Conservation (phyloP, 2,329 filamentous ascomycete genomes). For the Berkeleyomyces rouxiae region DNA sequence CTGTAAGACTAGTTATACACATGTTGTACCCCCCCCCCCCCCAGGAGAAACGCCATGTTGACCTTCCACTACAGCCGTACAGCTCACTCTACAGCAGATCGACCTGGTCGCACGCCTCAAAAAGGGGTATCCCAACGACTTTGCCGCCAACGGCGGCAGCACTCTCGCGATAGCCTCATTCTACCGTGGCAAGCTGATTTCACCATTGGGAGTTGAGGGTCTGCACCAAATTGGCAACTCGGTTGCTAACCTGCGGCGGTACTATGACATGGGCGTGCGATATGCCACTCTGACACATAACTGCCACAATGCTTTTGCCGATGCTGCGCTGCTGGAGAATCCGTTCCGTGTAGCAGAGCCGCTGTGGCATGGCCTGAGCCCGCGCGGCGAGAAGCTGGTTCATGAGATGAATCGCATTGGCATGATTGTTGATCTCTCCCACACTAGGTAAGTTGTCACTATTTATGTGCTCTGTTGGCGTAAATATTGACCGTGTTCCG, state of each 20-base stretch:
- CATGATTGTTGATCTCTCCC: constrained; percentile 82
- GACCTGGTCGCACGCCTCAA: constrained; percentile 53
- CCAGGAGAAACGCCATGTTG: neutral
- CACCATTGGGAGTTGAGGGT: constrained; percentile 68
- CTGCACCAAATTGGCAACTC: constrained; percentile 89
- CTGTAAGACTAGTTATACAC: constrained; percentile 28
- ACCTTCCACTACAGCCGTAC: constrained; percentile 31
- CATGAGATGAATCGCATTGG: constrained; percentile 87
- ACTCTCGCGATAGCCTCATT: constrained; percentile 46
- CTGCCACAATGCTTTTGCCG: constrained; percentile 79
- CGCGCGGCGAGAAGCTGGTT: constrained; percentile 50
- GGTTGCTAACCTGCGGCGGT: constrained; percentile 56
- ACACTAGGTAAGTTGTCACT: constrained; percentile 29
- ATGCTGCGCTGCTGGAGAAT: constrained; percentile 53
- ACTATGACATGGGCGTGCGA: constrained; percentile 61
- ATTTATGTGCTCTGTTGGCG: constrained; percentile 8
- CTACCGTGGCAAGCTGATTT: constrained; percentile 48
- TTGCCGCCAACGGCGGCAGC: constrained; percentile 48
- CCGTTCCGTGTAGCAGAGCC: constrained; percentile 36
- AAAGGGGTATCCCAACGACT: constrained; percentile 46
- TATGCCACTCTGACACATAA: constrained; percentile 88
- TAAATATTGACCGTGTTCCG: neutral
- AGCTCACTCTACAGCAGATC: constrained; percentile 56
- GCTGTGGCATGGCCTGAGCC: constrained; percentile 56
- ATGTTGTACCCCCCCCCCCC: neutral